Conservation (phyloP, 768 basidiomycete species). For the Leccinum rimulosum region DNA sequence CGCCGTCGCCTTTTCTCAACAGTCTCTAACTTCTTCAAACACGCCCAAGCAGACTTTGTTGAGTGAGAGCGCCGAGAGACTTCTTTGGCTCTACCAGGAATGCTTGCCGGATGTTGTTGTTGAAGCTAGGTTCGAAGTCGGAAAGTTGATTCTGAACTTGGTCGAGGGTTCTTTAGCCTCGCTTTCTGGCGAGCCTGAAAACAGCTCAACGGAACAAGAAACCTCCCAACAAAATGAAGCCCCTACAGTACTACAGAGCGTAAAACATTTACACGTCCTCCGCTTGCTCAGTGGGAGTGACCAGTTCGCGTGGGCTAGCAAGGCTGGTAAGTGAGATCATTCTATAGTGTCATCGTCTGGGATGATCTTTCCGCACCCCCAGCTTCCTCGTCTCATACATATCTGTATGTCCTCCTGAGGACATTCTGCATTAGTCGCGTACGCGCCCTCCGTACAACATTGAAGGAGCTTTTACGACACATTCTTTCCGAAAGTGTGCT, state of each 20-base stretch:
- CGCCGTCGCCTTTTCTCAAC: conserved; percentile 78
- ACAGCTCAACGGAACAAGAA: conserved; percentile 9
- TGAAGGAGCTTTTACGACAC: conserved; percentile 54
- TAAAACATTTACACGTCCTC: conserved; percentile 76
- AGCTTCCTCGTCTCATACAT: conserved; percentile 55
- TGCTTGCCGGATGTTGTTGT: conserved; percentile 70
- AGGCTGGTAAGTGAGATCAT: conserved; percentile 52
- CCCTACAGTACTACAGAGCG: conserved; percentile 40
- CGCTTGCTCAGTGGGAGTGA: conserved; percentile 72
- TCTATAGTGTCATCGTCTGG: background rate
- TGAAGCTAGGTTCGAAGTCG: conserved; percentile 83
- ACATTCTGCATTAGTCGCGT: conserved; percentile 52
- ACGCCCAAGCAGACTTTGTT: conserved; percentile 57
- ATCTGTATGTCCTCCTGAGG: conserved; percentile 70
- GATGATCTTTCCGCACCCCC: background rate
- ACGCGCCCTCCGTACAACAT: conserved; percentile 50
- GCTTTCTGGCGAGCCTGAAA: conserved; percentile 11
- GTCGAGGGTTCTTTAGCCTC: conserved; percentile 28
- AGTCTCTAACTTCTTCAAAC: conserved; percentile 29
- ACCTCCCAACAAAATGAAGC: conserved; percentile 13
- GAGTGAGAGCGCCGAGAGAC: conserved; percentile 73
- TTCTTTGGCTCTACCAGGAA: conserved; percentile 84
- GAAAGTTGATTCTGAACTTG: conserved; percentile 64
- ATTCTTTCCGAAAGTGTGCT: conserved; percentile 71
- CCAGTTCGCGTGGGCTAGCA: conserved; percentile 76